Base-by-base conservation (phyloP, 2,329 filamentous ascomycete genomes). In the Ophiostoma piceae region DNA sequence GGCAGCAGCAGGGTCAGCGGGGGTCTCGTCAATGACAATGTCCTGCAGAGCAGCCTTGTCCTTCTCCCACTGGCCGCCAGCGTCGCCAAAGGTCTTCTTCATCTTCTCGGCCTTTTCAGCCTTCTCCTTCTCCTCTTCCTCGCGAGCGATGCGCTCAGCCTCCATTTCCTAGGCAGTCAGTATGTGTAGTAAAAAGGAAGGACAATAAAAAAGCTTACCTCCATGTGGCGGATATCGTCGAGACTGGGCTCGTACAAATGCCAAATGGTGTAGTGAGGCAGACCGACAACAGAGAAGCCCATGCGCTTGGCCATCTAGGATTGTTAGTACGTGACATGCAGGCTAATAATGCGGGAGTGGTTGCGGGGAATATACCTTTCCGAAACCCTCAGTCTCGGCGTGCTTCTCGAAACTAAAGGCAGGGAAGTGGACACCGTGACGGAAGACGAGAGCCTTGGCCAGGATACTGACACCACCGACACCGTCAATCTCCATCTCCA, bases 401-500 rank as follows among this genome's bases (percentile, higher is more conserved):
- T 99, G 95, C 81, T 96, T 97, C 80, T 99, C 92, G 74, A 99
- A 99, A 78, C 93, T 97, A 78, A 99, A 99, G 1, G 95, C 95
- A 2, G 95, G 95, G 81, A 99, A 99, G 79, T 99, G 95, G 43
- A 96, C 94, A 62, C 95, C 95, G 65, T 92, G 90, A 72, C 95
- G 88, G 83, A 99, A 99, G 0, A 99, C 95, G 75, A 90, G 91
- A 1, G 95, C 95, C 80, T 98, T 99, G 65, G 95, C 94, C 75
- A 99, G 81, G 76, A 99, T 99, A 81, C 93, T 97, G 75, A 99
- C 95, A 80, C 95, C 95, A 67, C 95, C 94, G 66, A 99, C 94
- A 74, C 95, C 95, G 75, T 99, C 95, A 75, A 99, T 94, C 76
- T 99, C 95, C 95, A 99, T 98, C 78, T 99, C 95, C 90, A 98